Percentiles rank a stretch among this genome's conserved stretches.
Evolutionary conservation across 805 yeast genomes (phyloP).

Genomic region (Pichia nanzhaoensis): DNA sequence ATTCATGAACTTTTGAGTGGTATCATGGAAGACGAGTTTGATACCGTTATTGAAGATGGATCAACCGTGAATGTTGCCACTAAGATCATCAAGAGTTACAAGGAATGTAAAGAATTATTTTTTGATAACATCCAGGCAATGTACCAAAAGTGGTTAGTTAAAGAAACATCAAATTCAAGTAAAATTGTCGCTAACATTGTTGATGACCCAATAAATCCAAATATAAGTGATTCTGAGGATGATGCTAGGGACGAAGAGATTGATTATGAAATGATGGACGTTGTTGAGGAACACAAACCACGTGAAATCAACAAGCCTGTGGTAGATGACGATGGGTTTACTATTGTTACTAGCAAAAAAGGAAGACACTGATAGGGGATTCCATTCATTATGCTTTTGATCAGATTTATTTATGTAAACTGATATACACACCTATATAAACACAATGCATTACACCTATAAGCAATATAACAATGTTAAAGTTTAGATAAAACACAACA

Average conservation of each 20-base stretch:
- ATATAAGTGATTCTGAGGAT: constrained; percentile 35
- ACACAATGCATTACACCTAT: no score
- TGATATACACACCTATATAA: no score
- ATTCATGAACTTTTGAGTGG: constrained; percentile 80
- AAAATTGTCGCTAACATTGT: constrained; percentile 38
- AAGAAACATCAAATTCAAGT: constrained; percentile 34
- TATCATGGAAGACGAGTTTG: constrained; percentile 95
- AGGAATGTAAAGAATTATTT: constrained; percentile 49
- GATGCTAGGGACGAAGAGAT: constrained; percentile 43
- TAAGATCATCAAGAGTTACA: constrained; percentile 57
- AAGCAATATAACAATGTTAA: no score
- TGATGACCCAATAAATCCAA: constrained; percentile 62
- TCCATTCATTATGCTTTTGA: no score
- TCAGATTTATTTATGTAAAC: no score
- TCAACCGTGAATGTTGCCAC: constrained; percentile 72
- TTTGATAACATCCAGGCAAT: constrained; percentile 51
- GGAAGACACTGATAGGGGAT: constrained; percentile 39
- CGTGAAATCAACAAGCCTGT: constrained; percentile 48
- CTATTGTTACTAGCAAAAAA: constrained; percentile 63
- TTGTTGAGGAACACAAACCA: constrained; percentile 29
- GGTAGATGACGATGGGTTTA: constrained; percentile 93
- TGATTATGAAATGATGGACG: constrained; percentile 33
- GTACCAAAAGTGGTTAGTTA: constrained; percentile 53
- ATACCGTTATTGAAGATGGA: constrained; percentile 81
- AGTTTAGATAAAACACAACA: no score